These are phyloP conservation scores for Ilex asprella DNA, from an alignment of 257 asterid species.

Conservation along the genomic window DNA sequence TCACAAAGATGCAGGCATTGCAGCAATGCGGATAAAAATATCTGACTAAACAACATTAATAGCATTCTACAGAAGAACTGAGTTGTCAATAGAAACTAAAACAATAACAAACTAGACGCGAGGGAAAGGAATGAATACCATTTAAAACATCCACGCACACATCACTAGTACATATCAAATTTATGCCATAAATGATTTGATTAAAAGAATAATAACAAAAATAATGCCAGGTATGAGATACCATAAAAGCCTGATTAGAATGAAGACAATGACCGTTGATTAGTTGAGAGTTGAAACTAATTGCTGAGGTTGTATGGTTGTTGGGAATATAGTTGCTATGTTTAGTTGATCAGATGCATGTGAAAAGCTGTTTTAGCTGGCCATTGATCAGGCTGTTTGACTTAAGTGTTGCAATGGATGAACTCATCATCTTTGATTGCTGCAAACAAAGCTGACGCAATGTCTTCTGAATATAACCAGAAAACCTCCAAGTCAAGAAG, in stretches of 20 bases:
- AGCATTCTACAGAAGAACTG: too few relatives aligned
- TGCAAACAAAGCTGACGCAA: constrained; percentile 93
- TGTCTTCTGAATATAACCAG: constrained; percentile 95
- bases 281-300: constrained; percentile 85
- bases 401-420: constrained; percentile 77
- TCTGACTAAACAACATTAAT: too few relatives aligned
- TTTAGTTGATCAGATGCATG: constrained; percentile 94
- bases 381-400: constrained; percentile 52
- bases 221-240: constrained; percentile 63
- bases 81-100: too few relatives aligned
- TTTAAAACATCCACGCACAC: too few relatives aligned
- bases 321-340: constrained; percentile 81
- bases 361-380: constrained; percentile 92
- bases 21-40: too few relatives aligned
- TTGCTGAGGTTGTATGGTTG: constrained; percentile 95
- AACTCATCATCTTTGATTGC: constrained; percentile 96
- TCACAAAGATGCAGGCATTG: too few relatives aligned
- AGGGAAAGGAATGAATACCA: too few relatives aligned
- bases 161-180: too few relatives aligned
- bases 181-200: constrained; percentile 1
- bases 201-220: constrained; percentile 17
- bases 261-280: constrained; percentile 92
- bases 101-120: too few relatives aligned
- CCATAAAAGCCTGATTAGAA: constrained; percentile 90
- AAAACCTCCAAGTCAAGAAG: constrained; percentile 87